Percentiles rank a stretch among this genome's conserved stretches.
These are phyloP conservation scores for Lepidium africanum DNA, from an alignment of 345 rosid species.

Conservation along the genomic window DNA sequence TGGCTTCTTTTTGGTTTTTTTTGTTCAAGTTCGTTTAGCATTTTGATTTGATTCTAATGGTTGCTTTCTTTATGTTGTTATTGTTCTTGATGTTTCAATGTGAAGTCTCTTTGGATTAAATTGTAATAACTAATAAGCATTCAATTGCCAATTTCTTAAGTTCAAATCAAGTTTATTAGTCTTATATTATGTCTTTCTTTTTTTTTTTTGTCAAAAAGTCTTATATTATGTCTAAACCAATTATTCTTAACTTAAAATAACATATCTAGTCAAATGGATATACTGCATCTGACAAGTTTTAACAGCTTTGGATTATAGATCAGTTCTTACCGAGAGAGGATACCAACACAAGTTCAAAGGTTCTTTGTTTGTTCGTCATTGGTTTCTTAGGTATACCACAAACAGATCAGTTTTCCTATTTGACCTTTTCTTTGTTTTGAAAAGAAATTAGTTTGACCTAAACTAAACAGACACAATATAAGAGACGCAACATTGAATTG, in stretches of 20 bases:
- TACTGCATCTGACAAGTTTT: no score
- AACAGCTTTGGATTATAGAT: no score
- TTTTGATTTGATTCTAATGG: neutral
- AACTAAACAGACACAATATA: neutral
- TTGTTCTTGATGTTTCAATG: neutral
- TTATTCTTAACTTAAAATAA: neutral
- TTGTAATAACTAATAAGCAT: slow-evolving; percentile 10
- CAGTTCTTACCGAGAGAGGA: no score
- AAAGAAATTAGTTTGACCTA: neutral
- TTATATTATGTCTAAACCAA: neutral
- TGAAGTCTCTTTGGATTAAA: neutral
- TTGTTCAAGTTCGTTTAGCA: slow-evolving; percentile 9
- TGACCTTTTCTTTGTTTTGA: no score
- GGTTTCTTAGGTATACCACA: no score
- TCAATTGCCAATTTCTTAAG: neutral
- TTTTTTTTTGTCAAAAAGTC: no score
- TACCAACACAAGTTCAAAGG: neutral
- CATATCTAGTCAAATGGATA: no score
- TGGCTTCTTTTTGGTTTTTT: neutral
- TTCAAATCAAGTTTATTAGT: neutral
- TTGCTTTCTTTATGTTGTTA: neutral
- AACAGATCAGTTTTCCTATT: no score
- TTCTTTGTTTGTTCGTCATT: neutral
- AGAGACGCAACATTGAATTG: neutral
- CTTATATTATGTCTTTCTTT: neutral